phyloP scores from a whole-genome alignment of 331 rosid species.

The Rosa hybrid region DNA sequence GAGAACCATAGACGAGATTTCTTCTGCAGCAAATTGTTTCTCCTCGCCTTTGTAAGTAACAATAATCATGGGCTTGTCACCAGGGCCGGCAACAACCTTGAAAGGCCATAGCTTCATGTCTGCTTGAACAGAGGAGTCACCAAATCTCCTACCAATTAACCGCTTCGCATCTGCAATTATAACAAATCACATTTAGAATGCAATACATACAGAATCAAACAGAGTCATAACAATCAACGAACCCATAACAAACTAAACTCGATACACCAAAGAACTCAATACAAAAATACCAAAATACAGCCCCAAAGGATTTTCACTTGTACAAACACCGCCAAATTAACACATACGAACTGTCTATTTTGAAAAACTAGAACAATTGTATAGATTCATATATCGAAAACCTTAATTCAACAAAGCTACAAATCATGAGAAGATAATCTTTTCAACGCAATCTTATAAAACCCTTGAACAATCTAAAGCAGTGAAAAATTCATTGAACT shows the following conservation, averaged over 20 bases:
- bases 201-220: background rate
- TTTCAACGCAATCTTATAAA: background rate
- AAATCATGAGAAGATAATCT: background rate
- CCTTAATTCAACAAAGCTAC: background rate
- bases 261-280: too few species aligned
- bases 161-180: background rate
- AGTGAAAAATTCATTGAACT: background rate
- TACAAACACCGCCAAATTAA: background rate
- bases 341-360: background rate
- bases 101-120: slow-evolving; percentile 6
- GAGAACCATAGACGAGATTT: background rate
- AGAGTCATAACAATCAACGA: background rate
- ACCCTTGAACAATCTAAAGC: background rate
- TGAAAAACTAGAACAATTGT: background rate
- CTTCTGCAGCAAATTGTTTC: background rate
- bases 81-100: background rate
- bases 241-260: background rate
- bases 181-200: background rate
- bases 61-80: background rate
- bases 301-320: too few species aligned
- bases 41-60: background rate
- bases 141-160: background rate
- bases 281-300: too few species aligned
- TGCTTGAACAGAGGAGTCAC: background rate
- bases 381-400: background rate